These are phyloP conservation scores for Pichia sp. DNA, from an alignment of 1,139 yeast genomes.

Conservation along the genomic window DNA sequence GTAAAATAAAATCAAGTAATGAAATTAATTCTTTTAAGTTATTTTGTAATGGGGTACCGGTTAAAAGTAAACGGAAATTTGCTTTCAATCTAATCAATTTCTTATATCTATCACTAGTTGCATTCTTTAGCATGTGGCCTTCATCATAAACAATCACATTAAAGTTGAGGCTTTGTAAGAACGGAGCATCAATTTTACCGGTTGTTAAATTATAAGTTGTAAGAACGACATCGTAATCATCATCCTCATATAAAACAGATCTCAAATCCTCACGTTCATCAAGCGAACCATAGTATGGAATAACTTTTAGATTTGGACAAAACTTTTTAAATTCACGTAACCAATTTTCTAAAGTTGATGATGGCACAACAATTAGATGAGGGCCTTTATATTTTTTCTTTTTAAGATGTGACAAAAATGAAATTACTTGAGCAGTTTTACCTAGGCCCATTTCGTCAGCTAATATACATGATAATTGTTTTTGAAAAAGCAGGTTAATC, in stretches of 20 bases:
- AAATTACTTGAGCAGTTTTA: constrained; percentile 90
- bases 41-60: constrained; percentile 97
- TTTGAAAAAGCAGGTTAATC: constrained; percentile 72
- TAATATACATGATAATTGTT: constrained; percentile 78
- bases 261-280: constrained; percentile 80
- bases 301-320: constrained; percentile 73
- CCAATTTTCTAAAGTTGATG: constrained; percentile 97
- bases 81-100: constrained; percentile 82
- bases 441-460: constrained; percentile 99
- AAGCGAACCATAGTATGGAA: constrained; percentile 90
- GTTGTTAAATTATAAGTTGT: constrained; percentile 92
- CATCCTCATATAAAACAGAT: constrained; percentile 50
- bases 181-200: constrained; percentile 70
- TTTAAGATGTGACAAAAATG: constrained; percentile 83
- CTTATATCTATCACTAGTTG: constrained; percentile 76
- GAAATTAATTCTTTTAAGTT: constrained; percentile 87
- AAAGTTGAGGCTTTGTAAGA: constrained; percentile 65
- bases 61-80: constrained; percentile 71
- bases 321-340: constrained; percentile 86
- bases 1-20: constrained; percentile 82
- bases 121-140: constrained; percentile 93
- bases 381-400: constrained; percentile 59
- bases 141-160: constrained; percentile 93
- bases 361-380: constrained; percentile 84
- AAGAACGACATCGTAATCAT: constrained; percentile 79